Evolutionary conservation across 352 stramenopile genomes (phyloP), one percentile per base, ranked within the genome.

Genomic region (Sclerospora graminicola): DNA sequence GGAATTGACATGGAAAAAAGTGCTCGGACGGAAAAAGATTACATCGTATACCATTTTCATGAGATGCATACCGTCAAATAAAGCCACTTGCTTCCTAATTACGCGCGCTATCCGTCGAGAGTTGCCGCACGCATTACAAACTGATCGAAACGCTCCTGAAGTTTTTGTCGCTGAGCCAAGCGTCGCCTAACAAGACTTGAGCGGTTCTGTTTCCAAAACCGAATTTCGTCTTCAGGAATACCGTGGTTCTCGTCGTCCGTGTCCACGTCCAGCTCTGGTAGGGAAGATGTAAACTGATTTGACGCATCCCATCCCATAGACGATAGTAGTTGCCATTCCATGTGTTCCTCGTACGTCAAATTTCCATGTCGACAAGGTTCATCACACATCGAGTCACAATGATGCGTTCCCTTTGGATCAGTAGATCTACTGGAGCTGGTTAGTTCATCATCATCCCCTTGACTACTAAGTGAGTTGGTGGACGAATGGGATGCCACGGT

Each of bases 111-210:
- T 23, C 19, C 48, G 41, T 67, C 48, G 10, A 63, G 37, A 19
- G 72, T 79, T 43, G 68, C 84, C 18, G 72, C 71, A 39, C 79
- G 79, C 54, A 81, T 45, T 36, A 92, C 75, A 39, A 92, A 82
- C 43, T 86, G 72, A 51, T 92, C 71, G 43, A 92, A 92, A 42
- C 80, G 76, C 54, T 92, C 72, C 52, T 89, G 80, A 18, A 92
- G 57, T 56, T 86, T 84, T 60, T 89, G 77, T 18, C 80, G 75
- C 44, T 92, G 77, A 7, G 72, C 80, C 46, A 84, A 62, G 21
- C 80, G 75, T 59, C 84, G 83, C 26, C 73, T 65, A 44, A 83
- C 77, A 28, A 92, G 66, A 41, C 51, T 74, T 8, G 75, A 70
- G 34, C 66, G 74, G 51, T 92, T 92, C 35, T 82, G 69, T 56